A percentile compares a stretch with the other conserved stretches of the same genome.
phyloP scores from a whole-genome alignment of 306 rosid genomes.

The Arachis hypogaea region DNA sequence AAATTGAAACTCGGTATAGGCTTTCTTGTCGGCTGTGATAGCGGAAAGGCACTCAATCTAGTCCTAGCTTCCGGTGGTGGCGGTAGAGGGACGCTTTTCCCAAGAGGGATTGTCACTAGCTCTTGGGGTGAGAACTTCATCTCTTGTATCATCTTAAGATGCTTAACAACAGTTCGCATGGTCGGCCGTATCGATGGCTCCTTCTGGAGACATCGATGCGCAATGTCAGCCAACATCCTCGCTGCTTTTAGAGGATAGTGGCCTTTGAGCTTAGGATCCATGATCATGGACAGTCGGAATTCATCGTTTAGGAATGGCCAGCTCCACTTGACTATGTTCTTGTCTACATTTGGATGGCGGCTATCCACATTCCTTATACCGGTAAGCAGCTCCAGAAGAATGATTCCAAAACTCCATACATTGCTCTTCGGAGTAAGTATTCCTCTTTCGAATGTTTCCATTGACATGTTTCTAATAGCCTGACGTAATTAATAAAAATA shows the following conservation, averaged over 20 bases:
- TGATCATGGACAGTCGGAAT: conserved; percentile 62
- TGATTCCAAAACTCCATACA: conserved; percentile 84
- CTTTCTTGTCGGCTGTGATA: conserved; percentile 47
- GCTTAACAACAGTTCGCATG: conserved; percentile 73
- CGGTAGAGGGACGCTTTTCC: conserved; percentile 6
- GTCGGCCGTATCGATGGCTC: conserved; percentile 92
- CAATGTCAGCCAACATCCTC: conserved; percentile 70
- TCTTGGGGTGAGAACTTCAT: conserved; percentile 77
- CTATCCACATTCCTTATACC: conserved; percentile 78
- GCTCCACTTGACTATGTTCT: conserved; percentile 83
- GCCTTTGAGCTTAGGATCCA: conserved; percentile 80
- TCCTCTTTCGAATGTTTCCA: conserved; percentile 85
- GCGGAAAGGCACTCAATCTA: conserved; percentile 60
- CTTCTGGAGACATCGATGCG: conserved; percentile 75
- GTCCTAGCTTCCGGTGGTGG: conserved; percentile 41
- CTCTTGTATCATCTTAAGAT: conserved; percentile 67
- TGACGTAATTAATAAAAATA: neutral
- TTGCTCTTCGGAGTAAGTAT: conserved; percentile 89
- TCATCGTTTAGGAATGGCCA: conserved; percentile 75
- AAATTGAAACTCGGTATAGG: too few species aligned
- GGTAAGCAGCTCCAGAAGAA: conserved; percentile 85
- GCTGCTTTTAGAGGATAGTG: conserved; percentile 77
- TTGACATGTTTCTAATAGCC: conserved; percentile 75
- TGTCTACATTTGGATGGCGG: conserved; percentile 70
- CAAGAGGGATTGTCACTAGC: conserved; percentile 46